Conservation (phyloP, 306 rosid genomes). For the Mucuna pruriens region DNA sequence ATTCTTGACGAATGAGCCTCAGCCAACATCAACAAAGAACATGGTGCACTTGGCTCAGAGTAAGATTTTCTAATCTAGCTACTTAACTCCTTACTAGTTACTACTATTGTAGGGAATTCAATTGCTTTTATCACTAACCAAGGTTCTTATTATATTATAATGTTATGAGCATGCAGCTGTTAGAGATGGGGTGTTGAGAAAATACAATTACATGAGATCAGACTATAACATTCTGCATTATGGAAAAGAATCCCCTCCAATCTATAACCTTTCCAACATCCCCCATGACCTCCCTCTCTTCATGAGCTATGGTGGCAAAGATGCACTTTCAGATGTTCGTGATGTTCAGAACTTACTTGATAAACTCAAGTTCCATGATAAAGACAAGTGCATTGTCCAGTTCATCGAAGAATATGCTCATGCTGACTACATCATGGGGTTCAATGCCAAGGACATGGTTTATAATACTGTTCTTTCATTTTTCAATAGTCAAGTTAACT, state of each 20-base stretch:
- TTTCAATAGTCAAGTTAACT: conserved; percentile 61
- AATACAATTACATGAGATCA: conserved; percentile 58
- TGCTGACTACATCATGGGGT: conserved; percentile 74
- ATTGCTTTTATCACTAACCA: not conserved
- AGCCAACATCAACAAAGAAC: conserved; percentile 80
- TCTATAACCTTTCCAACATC: conserved; percentile 80
- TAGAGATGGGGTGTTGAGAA: conserved; percentile 62
- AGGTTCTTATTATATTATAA: not conserved
- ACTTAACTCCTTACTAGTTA: not conserved
- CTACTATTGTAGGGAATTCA: not conserved
- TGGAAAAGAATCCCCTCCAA: conserved; percentile 64
- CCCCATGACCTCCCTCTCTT: conserved; percentile 76
- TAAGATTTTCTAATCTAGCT: conserved; percentile 36
- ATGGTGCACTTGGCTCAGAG: conserved; percentile 89
- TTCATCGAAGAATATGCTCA: conserved; percentile 76
- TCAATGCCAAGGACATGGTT: conserved; percentile 73
- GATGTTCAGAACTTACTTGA: conserved; percentile 74
- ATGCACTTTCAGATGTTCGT: conserved; percentile 70
- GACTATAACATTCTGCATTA: conserved; percentile 64
- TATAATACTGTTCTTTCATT: conserved; percentile 61
- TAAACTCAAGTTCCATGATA: conserved; percentile 61
- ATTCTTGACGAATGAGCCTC: conserved; percentile 75
- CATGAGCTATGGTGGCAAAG: conserved; percentile 85
- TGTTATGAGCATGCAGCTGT: conserved; percentile 53
- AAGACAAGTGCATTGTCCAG: conserved; percentile 60